Conservation (phyloP, 352 stramenopile genomes). For the Phytophthora sp. region DNA sequence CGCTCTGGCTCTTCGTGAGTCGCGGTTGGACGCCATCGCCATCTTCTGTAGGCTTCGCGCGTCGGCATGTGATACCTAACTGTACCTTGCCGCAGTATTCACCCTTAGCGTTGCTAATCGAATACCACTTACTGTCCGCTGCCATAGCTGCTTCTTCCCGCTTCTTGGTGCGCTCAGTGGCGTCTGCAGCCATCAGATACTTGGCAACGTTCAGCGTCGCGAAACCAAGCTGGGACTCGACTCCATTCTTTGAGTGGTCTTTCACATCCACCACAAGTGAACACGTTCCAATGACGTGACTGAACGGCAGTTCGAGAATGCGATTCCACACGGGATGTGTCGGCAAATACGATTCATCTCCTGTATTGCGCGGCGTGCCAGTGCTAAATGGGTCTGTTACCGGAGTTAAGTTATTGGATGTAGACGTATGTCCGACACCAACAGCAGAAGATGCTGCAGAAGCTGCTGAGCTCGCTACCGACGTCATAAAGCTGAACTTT, state of each 20-base stretch:
- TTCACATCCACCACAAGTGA: constrained; percentile 79
- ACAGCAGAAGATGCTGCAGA: constrained; percentile 44
- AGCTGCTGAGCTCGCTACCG: constrained; percentile 43
- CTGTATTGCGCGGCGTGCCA: constrained; percentile 58
- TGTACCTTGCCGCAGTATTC: constrained; percentile 89
- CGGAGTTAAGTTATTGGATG: constrained; percentile 32
- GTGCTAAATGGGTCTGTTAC: constrained; percentile 56
- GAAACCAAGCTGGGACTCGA: constrained; percentile 62
- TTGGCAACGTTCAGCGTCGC: constrained; percentile 82
- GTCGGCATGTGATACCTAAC: constrained; percentile 77
- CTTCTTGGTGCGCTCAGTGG: constrained; percentile 37
- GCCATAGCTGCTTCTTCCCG: constrained; percentile 77
- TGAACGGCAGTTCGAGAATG: constrained; percentile 77
- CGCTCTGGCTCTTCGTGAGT: constrained; percentile 79
- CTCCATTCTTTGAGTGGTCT: constrained; percentile 54
- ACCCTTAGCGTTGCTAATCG: constrained; percentile 83
- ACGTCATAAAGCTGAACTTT: constrained; percentile 78
- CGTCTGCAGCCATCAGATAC: constrained; percentile 79
- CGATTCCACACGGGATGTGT: constrained; percentile 87
- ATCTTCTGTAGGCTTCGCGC: constrained; percentile 32
- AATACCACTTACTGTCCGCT: constrained; percentile 85
- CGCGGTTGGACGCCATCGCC: constrained; percentile 54
- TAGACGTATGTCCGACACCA: constrained; percentile 20
- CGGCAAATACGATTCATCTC: constrained; percentile 61
- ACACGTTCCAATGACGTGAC: constrained; percentile 77